Conservation (phyloP, 441 rosid species). For the Croton setiger region DNA sequence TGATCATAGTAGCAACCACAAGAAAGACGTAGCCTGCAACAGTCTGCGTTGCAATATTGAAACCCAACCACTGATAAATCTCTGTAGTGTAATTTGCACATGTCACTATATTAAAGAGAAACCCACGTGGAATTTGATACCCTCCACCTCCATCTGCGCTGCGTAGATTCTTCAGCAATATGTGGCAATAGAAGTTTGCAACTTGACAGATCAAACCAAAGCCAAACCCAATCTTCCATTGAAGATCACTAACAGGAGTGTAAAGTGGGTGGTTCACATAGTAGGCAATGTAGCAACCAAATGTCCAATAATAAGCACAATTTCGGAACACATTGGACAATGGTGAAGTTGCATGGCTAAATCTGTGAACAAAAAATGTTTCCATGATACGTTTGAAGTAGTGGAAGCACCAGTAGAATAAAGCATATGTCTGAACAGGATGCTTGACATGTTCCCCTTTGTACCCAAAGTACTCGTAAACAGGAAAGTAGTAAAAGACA, state of each 20-base stretch:
- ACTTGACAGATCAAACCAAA: slow-evolving; percentile 76
- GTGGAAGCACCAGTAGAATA: slow-evolving; percentile 94
- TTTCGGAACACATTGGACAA: slow-evolving; percentile 82
- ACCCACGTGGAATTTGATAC: slow-evolving; percentile 86
- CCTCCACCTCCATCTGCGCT: slow-evolving; percentile 64
- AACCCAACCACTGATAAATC: slow-evolving; percentile 95
- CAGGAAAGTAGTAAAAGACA: slow-evolving; percentile 77
- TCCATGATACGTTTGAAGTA: slow-evolving; percentile 91
- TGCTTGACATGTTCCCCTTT: slow-evolving; percentile 50
- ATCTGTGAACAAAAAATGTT: slow-evolving; percentile 80
- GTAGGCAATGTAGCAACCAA: slow-evolving; percentile 76
- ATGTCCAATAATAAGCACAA: slow-evolving; percentile 92
- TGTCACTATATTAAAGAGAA: slow-evolving; percentile 87
- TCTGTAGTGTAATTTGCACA: slow-evolving; percentile 96
- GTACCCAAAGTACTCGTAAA: slow-evolving; percentile 71
- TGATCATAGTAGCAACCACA: slow-evolving; percentile 67
- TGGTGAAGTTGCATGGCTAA: slow-evolving; percentile 92
- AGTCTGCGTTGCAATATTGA: slow-evolving; percentile 92
- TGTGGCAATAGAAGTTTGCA: slow-evolving; percentile 80
- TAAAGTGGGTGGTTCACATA: slow-evolving; percentile 86
- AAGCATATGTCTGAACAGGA: slow-evolving; percentile 89
- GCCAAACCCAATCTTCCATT: slow-evolving; percentile 88
- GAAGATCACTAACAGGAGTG: slow-evolving; percentile 81
- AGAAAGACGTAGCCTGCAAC: slow-evolving; percentile 81
- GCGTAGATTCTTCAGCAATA: slow-evolving; percentile 75